phyloP scores from a whole-genome alignment of 2,329 filamentous ascomycete species.

The Aspergillus arachidicola region DNA sequence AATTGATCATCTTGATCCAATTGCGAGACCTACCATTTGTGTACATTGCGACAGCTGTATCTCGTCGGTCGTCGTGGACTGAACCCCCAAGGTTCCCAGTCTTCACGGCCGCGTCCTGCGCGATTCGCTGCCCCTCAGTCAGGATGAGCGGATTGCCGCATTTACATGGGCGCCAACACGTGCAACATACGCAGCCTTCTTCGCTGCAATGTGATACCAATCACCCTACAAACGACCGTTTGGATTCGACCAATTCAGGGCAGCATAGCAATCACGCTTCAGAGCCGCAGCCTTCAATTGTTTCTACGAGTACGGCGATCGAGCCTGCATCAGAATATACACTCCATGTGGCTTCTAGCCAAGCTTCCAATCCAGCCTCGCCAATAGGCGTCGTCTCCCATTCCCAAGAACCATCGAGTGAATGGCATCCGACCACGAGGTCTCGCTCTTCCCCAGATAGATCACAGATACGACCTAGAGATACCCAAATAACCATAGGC shows the following conservation, averaged over 20 bases:
- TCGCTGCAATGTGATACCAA: constrained; percentile 24
- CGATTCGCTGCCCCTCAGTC: constrained; percentile 6
- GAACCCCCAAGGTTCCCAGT: not conserved
- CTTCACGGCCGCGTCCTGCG: constrained; percentile 9
- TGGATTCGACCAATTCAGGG: not conserved
- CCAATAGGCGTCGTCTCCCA: not conserved
- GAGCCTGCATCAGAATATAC: not conserved
- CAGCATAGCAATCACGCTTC: not conserved
- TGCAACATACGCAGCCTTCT: constrained; percentile 21
- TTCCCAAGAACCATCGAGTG: not conserved
- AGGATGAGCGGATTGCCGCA: constrained; percentile 17
- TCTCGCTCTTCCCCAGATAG: not conserved
- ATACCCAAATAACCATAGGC: not conserved
- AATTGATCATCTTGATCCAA: not conserved
- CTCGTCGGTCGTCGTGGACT: not conserved
- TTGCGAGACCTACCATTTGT: not conserved
- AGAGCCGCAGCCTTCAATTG: not conserved
- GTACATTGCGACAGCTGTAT: not conserved
- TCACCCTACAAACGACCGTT: constrained; percentile 3
- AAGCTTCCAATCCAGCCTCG: not conserved
- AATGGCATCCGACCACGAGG: not conserved
- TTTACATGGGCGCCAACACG: constrained; percentile 20
- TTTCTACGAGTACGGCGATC: not conserved
- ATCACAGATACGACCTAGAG: not conserved
- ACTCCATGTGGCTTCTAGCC: not conserved